Evolutionary conservation across 768 basidiomycete species (phyloP), one percentile per base, ranked within the genome.

Genomic region (Chalciporus piperatus): DNA sequence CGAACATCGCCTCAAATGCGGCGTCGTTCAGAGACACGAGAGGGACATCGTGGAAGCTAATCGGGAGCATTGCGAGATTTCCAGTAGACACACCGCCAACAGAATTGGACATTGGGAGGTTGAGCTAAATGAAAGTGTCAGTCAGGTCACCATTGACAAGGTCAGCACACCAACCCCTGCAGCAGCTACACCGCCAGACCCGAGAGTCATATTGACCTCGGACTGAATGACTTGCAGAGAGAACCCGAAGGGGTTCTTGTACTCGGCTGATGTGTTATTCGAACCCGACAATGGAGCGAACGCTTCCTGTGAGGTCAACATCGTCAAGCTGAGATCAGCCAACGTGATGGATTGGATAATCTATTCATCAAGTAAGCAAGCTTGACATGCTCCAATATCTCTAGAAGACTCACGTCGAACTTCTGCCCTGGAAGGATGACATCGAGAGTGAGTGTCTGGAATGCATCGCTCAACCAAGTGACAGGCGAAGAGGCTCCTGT

Each of bases 211-310:
- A 20, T 76, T 75, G 59, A 87, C 74, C 1, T 76, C 74, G 2
- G 81, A 71, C 55, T 78, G 73, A 11, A 82, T 64, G 20, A 86
- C 83, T 59, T 87, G 84, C 47, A 89, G 63, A 11, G 82, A 79
- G 69, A 89, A 89, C 4, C 87, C 87, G 62, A 89, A 89, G 1
- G 87, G 87, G 66, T 88, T 89, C 66, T 78, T 80, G 65, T 85
- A 86, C 55, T 74, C 69, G 14, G 81, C 83, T 3, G 82, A 48
- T 0, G 82, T 82, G 45, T 72, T 66, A 37, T 76, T 67, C 4
- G 84, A 87, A 55, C 80, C 77, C 0, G 84, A 70, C n/a, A 77
- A 70, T 0, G 86, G 84, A 1, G 79, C 77, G 57, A 80, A 87
- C 0, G 80, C 73, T 62, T 88, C 73, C 46, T 74, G 73, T 35